Base-by-base conservation (phyloP, 768 basidiomycete species). In the Leccinum subgranulosum region DNA sequence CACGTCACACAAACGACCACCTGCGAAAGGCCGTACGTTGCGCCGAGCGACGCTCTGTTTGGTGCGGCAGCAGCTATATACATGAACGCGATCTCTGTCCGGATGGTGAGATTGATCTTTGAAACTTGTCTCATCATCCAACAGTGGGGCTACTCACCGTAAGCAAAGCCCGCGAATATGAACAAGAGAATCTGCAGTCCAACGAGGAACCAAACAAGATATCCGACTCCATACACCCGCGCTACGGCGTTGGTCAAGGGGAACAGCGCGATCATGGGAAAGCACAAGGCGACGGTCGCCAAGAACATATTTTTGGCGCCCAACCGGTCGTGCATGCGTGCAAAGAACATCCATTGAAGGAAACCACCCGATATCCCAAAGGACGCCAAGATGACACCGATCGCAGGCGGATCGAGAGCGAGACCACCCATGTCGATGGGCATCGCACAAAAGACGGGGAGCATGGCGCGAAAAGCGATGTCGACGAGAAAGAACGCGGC, bases 21-120 rank as follows among this genome's bases (percentile, higher is more conserved):
- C 43, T 69, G 67, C 4, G 71, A 66, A 21, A 84, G 56, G 4
- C 88, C 88, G 64, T 90, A 88, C 17, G 84, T 86, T 15, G 87
- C 82, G 19, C 88, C 88, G 12, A 90, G 76, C 11, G 86, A 83
- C 17, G 81, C 80, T 57, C 77, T 77, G 66, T 86, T 87, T 17
- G 88, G 88, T 0, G 88, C 75, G 21, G 87, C 78, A 28, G 81
- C 80, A 49, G 79, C 74, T 56, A 91, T 83, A 64, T 81, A 87
- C 52, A 90, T 87, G 71, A 89, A 88, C 34, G 86, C 75, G 31
- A 84, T 78, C 17, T 83, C 88, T 88, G 53, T 15, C 53, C 63
- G 11, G 23, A 49, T 15, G 27, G 27, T 59, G 15, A 66, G 39
- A 34, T 17, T 25, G 27, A 25, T 21, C 21, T 55, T 3, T 1